These are phyloP conservation scores for Halophytophthora batemanensis DNA, from an alignment of 352 stramenopile genomes.

Conservation along the genomic window DNA sequence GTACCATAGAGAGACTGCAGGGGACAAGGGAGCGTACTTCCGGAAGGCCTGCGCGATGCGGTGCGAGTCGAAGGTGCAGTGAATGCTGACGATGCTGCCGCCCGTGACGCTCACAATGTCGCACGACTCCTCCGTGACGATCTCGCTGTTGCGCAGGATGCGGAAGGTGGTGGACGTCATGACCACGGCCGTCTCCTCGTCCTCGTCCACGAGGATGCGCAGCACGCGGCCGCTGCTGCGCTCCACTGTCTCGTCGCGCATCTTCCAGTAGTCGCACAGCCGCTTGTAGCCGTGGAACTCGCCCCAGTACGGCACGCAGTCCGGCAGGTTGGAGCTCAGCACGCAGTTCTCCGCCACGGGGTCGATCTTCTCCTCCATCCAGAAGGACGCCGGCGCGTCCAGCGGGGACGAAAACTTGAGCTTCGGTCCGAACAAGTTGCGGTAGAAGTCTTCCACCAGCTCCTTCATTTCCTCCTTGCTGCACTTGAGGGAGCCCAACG, in stretches of 20 bases:
- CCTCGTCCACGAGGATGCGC: slow-evolving; percentile 79
- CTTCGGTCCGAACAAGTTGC: slow-evolving; percentile 70
- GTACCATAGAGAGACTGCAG: not conserved
- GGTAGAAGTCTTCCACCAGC: slow-evolving; percentile 75
- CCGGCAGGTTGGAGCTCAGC: slow-evolving; percentile 81
- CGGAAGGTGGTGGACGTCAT: slow-evolving; percentile 87
- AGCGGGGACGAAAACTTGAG: slow-evolving; percentile 79
- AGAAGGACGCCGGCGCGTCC: slow-evolving; percentile 73
- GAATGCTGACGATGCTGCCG: slow-evolving; percentile 76
- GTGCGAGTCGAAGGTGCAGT: slow-evolving; percentile 87
- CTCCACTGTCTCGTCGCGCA: slow-evolving; percentile 83
- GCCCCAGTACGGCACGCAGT: slow-evolving; percentile 85
- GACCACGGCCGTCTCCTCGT: slow-evolving; percentile 84
- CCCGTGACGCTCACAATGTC: slow-evolving; percentile 79
- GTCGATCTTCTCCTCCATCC: slow-evolving; percentile 85
- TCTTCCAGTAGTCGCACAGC: slow-evolving; percentile 86
- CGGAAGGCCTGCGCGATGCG: slow-evolving; percentile 78
- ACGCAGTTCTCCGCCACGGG: slow-evolving; percentile 66
- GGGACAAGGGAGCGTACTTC: slow-evolving; percentile 53
- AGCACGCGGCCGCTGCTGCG: slow-evolving; percentile 78
- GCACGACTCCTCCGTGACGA: slow-evolving; percentile 83
- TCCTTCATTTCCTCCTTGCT: slow-evolving; percentile 75
- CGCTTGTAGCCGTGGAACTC: slow-evolving; percentile 88
- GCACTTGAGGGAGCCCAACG: slow-evolving; percentile 34
- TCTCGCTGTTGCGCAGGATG: slow-evolving; percentile 84